Conservation (phyloP, 345 rosid species). For the Eucalyptus curtisii region DNA sequence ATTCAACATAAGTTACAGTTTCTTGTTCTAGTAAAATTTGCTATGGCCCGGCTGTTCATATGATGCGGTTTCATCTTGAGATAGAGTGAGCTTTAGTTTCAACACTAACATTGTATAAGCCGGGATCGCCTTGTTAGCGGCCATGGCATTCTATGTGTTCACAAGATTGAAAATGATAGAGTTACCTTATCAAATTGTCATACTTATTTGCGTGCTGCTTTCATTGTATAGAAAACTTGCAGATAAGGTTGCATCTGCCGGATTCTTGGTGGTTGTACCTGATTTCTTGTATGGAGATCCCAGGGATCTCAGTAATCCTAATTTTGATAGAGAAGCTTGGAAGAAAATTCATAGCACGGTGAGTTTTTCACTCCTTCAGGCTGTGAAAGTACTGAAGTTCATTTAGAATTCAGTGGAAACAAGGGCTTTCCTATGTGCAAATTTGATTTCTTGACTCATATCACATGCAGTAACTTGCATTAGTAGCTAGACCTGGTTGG, state of each 20-base stretch:
- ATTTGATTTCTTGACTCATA: not conserved
- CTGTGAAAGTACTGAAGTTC: not conserved
- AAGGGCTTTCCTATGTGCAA: not conserved
- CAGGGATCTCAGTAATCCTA: not conserved
- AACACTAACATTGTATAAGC: not conserved
- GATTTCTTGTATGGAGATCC: conserved; percentile 5
- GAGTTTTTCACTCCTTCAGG: not conserved
- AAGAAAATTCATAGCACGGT: conserved; percentile 3
- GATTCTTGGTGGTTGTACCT: conserved; percentile 22
- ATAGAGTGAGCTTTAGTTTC: not conserved
- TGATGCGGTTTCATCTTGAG: not conserved
- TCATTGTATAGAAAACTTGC: conserved; percentile 14
- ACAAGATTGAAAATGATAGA: not conserved
- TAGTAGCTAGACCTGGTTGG: not conserved
- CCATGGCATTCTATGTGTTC: not conserved
- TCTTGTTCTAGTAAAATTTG: not conserved
- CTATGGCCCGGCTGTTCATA: not conserved
- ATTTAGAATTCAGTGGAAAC: not conserved
- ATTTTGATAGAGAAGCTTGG: conserved; percentile 8
- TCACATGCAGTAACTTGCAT: not conserved
- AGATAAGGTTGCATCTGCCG: conserved; percentile 20
- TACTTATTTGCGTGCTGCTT: not conserved
- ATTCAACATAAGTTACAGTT: not conserved
- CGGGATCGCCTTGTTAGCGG: not conserved
- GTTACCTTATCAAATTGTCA: not conserved